These are phyloP conservation scores for Tricholoma matsutake DNA, from an alignment of 768 basidiomycete species.

Conservation along the genomic window DNA sequence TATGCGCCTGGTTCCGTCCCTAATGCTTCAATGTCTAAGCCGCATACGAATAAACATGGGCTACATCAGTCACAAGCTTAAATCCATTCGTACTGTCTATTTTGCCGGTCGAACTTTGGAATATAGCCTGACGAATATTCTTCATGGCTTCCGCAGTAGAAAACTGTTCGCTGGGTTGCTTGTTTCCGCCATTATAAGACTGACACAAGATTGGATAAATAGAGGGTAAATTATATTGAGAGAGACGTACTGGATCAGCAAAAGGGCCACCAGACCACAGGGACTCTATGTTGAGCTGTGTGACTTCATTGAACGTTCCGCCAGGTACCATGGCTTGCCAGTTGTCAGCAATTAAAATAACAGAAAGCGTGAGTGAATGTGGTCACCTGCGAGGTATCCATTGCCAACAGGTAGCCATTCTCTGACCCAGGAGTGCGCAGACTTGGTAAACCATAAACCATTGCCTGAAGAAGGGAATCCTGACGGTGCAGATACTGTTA, in stretches of 20 bases:
- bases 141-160: constrained; percentile 49
- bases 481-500: constrained; percentile 27
- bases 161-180: constrained; percentile 39
- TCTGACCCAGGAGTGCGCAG: constrained; percentile 52
- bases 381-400: constrained; percentile 31
- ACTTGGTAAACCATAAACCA: constrained; percentile 64
- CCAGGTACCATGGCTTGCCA: constrained; percentile 63
- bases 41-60: constrained; percentile 1
- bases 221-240: neutral
- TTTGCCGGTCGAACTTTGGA: constrained; percentile 54
- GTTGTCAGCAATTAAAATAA: neutral
- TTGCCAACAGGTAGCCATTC: constrained; percentile 73
- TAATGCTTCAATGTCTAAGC: constrained; percentile 51
- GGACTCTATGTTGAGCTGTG: constrained; percentile 72
- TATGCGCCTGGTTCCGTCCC: constrained; percentile 56
- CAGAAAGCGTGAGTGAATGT: neutral
- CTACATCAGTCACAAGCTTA: neutral
- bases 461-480: constrained; percentile 74
- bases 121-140: constrained; percentile 52
- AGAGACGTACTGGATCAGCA: constrained; percentile 49
- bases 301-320: constrained; percentile 54
- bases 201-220: constrained; percentile 13
- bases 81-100: constrained; percentile 44
- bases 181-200: constrained; percentile 75
- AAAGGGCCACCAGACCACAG: constrained; percentile 78